These are phyloP conservation scores for Clonostachys rhizophaga DNA, from an alignment of 2,329 filamentous ascomycete species.

Conservation along the genomic window DNA sequence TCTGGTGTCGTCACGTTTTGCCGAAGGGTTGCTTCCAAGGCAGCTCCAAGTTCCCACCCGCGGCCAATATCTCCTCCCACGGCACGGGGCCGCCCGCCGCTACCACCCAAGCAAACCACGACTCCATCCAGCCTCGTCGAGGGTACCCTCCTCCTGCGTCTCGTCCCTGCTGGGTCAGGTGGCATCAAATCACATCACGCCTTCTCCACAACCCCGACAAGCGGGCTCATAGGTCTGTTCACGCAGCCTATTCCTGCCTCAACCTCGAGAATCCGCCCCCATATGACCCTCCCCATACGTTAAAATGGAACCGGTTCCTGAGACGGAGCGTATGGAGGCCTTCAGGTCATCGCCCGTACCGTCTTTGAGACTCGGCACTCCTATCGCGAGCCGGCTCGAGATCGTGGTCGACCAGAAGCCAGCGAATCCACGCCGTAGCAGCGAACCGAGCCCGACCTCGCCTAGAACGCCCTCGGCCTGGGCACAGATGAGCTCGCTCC, in stretches of 20 bases:
- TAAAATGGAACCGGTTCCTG: conserved; percentile 61
- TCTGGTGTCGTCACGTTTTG: too few relatives aligned
- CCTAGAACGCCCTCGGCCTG: conserved; percentile 43
- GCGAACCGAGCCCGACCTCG: conserved; percentile 50
- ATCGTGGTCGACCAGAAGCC: conserved; percentile 41
- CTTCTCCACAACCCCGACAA: background rate
- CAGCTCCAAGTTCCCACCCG: too few relatives aligned
- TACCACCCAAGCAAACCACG: too few relatives aligned
- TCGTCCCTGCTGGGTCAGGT: background rate
- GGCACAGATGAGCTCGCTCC: conserved; percentile 37
- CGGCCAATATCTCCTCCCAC: too few relatives aligned
- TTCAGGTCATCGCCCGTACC: conserved; percentile 56
- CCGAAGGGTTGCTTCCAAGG: too few relatives aligned
- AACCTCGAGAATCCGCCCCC: background rate
- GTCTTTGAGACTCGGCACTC: conserved; percentile 39
- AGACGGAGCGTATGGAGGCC: conserved; percentile 64
- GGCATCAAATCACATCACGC: background rate
- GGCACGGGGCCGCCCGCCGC: too few relatives aligned
- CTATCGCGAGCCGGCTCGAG: conserved; percentile 30
- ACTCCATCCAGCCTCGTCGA: too few relatives aligned
- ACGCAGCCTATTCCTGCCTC: background rate
- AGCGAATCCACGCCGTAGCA: conserved; percentile 49
- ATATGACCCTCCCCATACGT: background rate
- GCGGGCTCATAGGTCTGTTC: too few relatives aligned
- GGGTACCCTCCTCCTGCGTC: too few relatives aligned